Conservation (phyloP, 73 alveolate species). For the Tetrahymena borealis region DNA sequence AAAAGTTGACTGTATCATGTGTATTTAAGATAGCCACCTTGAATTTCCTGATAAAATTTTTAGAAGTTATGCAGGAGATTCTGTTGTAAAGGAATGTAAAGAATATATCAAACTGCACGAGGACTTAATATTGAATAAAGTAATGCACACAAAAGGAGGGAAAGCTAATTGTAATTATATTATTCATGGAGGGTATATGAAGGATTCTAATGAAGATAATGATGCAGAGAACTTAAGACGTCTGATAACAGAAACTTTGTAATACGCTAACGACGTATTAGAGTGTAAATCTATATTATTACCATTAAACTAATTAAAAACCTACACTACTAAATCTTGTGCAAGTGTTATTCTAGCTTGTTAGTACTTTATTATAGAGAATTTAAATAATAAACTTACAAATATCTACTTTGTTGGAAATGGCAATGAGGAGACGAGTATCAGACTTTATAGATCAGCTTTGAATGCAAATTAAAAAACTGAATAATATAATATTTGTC, state of each 20-base stretch:
- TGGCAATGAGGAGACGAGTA: background rate
- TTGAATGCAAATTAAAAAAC: background rate
- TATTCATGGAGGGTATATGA: background rate
- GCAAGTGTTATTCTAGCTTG: background rate
- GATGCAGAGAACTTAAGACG: background rate
- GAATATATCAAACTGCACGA: background rate
- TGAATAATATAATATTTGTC: background rate
- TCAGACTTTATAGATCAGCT: background rate
- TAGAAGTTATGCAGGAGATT: background rate
- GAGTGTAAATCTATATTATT: background rate
- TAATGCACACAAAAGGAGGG: background rate
- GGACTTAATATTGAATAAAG: background rate
- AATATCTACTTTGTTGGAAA: background rate
- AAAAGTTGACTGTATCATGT: background rate
- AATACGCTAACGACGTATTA: background rate
- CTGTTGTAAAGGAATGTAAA: background rate
- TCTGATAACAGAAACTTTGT: background rate
- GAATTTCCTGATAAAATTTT: background rate
- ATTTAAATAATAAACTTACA: background rate
- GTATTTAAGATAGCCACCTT: background rate
- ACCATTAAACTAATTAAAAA: background rate
- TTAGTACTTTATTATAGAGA: background rate
- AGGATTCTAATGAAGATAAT: background rate
- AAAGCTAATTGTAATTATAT: background rate
- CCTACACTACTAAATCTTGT: background rate